Evolutionary conservation across 1,284 basidiomycete species (phyloP), one percentile per base, ranked within the genome.

Genomic region (Cryptococcus jaspeensis): DNA sequence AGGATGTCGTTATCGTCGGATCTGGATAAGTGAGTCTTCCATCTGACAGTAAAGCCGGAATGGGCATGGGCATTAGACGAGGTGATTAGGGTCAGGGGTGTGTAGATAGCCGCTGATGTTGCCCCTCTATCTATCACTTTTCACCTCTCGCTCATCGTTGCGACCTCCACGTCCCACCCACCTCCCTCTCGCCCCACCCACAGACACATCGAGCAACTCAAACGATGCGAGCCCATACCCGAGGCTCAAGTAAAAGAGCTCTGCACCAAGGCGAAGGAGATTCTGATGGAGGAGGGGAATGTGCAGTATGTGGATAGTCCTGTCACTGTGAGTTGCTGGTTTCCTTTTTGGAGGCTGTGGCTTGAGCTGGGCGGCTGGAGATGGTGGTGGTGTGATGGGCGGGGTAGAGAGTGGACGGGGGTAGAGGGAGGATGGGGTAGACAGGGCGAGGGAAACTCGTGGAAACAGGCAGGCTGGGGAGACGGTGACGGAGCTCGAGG

Each of bases 261-360:
- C 32, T 99, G 95, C 77, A 81, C 93, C 65, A 96, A 95, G 73
- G 95, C 95, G 20, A 84, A 94, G 60, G 95, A 98, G 79, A 95
- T 98, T 59, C 80, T 95, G 35, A 90, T 99, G 68, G 95, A 98
- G 78, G 95, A 99, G 78, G 92, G 89, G 7, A 99, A 99, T 73
- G 92, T 99, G 1, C 94, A 98, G 77, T 87, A 89, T 67, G 90
- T 99, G 25, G 93, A 97, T 80, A 88, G 92, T 32, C 95, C 95
- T 12, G 93, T 98, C 4, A 98, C 96, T 51, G 92, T 94, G 67
- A 72, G 87, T 80, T 5, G 40, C 18, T 35, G 36, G 40, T 40
- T 15, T 12, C n/a, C 23, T 18, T 18, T 13, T 16, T 48, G 53
- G 40, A 9, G 40, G 40, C 20, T 41, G 40, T 4, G 20, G 20